These are phyloP conservation scores for Lantana camara DNA, from an alignment of 257 asterid genomes.

Conservation along the genomic window DNA sequence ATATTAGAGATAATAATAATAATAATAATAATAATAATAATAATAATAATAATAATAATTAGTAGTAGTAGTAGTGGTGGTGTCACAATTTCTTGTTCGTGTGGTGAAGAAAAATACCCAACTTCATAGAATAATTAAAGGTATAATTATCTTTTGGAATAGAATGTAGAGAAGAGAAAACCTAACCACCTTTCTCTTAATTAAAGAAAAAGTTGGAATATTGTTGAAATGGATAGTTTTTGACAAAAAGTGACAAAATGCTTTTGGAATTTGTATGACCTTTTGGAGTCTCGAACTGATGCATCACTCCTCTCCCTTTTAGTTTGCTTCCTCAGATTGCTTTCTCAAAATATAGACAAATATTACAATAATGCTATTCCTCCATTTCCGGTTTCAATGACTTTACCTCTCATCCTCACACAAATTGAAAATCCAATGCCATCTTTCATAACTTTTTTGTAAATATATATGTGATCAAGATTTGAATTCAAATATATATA, in stretches of 20 bases:
- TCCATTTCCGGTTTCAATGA: too few species aligned
- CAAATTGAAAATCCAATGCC: too few species aligned
- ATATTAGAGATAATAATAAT: too few species aligned
- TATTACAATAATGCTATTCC: too few species aligned
- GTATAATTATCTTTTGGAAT: conserved; percentile 12
- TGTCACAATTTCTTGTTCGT: background rate
- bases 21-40: too few species aligned
- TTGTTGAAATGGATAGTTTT: conserved; percentile 6
- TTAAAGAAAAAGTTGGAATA: too few species aligned
- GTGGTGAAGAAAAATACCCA: conserved; percentile 35
- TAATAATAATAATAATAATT: too few species aligned
- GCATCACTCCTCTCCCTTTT: background rate
- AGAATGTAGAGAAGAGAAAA: conserved; percentile 27
- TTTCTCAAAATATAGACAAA: background rate
- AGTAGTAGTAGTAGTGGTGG: too few species aligned
- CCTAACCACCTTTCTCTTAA: conserved; percentile 36
- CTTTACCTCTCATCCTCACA: too few species aligned
- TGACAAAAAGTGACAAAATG: conserved; percentile 17
- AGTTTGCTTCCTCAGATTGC: background rate
- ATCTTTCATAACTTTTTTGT: too few species aligned
- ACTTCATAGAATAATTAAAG: background rate
- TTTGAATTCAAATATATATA: too few species aligned
- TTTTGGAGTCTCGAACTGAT: background rate
- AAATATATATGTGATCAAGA: too few species aligned
- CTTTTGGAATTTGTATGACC: conserved; percentile 24